Conservation (phyloP, 73 alveolate genomes). For the Paramecium primaurelia region DNA sequence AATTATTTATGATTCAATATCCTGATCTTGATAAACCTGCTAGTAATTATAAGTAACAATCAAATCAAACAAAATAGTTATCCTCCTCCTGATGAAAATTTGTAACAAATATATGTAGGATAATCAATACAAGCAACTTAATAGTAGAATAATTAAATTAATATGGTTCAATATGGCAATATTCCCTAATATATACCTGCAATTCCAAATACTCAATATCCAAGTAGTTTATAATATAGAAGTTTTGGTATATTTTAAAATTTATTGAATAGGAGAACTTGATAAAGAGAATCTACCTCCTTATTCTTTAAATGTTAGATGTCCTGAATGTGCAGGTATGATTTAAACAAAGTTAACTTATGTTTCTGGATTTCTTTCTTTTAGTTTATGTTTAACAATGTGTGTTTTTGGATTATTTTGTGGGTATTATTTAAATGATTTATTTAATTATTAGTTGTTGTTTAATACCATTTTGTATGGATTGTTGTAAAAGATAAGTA, state of each 20-base stretch:
- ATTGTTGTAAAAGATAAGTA: not conserved
- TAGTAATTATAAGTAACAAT: not conserved
- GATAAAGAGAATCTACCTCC: not conserved
- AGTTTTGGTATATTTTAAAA: not conserved
- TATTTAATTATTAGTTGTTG: not conserved
- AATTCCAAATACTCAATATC: not conserved
- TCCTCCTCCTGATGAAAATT: not conserved
- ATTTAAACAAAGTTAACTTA: not conserved
- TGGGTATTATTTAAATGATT: not conserved
- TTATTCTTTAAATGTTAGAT: not conserved
- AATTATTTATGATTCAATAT: not conserved
- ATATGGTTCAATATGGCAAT: not conserved
- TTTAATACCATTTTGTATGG: not conserved
- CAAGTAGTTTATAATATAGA: not conserved
- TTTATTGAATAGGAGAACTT: not conserved
- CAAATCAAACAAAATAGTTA: not conserved
- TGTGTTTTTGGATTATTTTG: not conserved
- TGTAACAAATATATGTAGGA: not conserved
- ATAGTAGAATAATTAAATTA: not conserved
- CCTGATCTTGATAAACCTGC: not conserved
- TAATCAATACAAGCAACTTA: not conserved
- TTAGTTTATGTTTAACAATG: not conserved
- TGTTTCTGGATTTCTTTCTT: not conserved
- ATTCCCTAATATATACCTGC: not conserved
- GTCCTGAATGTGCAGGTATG: not conserved